Conservation (phyloP, 2,329 filamentous ascomycete genomes). For the Aschersonia sp. region DNA sequence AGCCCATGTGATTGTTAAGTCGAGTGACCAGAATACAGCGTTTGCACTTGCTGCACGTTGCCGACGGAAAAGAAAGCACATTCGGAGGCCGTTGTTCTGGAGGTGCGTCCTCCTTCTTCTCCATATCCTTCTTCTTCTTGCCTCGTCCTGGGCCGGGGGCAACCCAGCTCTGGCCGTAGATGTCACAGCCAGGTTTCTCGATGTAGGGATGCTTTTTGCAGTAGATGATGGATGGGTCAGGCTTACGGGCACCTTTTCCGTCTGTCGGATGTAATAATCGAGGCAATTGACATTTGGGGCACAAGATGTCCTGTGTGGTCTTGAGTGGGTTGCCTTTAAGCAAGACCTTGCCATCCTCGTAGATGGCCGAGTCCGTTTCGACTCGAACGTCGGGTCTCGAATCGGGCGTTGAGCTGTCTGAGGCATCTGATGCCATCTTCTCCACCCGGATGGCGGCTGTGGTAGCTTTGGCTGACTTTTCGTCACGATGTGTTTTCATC, state of each 20-base stretch:
- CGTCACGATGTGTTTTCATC: constrained; percentile 60
- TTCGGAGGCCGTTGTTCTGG: constrained; percentile 44
- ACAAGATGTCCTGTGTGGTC: constrained; percentile 57
- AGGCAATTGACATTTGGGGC: constrained; percentile 60
- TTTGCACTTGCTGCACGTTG: constrained; percentile 54
- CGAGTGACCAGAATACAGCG: constrained; percentile 50
- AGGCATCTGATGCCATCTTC: constrained; percentile 42
- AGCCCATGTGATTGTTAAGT: constrained; percentile 54
- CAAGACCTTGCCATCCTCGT: constrained; percentile 53
- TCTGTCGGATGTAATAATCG: constrained; percentile 59
- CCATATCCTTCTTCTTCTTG: constrained; percentile 68
- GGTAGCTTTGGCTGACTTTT: constrained; percentile 58
- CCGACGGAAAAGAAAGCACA: constrained; percentile 49
- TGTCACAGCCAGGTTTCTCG: constrained; percentile 61
- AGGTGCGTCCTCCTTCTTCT: constrained; percentile 38
- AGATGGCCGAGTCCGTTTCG: constrained; percentile 54
- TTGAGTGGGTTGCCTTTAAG: constrained; percentile 60
- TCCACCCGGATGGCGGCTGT: constrained; percentile 51
- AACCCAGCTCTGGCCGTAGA: constrained; percentile 71
- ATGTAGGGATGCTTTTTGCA: constrained; percentile 71
- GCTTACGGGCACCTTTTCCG: constrained; percentile 50
- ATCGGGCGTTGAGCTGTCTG: constrained; percentile 37
- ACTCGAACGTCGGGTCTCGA: constrained; percentile 39
- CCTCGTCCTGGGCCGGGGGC: constrained; percentile 55
- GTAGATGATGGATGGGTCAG: constrained; percentile 55